Evolutionary conservation across 2,329 filamentous ascomycete genomes (phyloP).

Genomic region (Phialemonium atrogriseum): DNA sequence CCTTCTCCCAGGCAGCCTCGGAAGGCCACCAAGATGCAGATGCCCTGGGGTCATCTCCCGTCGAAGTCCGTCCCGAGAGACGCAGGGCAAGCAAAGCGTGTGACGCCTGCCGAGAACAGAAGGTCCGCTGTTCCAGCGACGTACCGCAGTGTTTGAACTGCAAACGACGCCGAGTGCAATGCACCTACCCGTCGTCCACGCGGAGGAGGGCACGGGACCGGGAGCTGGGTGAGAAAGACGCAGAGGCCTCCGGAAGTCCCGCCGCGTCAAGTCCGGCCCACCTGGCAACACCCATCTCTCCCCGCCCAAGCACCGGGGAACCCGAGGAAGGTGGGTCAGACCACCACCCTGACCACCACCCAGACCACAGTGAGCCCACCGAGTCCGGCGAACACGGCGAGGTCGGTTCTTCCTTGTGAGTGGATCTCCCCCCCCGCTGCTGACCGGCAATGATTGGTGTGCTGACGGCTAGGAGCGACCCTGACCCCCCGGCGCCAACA

Average conservation of each 20-base stretch:
- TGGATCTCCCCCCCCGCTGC: background rate
- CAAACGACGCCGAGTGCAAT: slow-evolving; percentile 1
- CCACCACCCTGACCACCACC: no score
- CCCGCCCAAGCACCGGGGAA: slow-evolving; percentile 2
- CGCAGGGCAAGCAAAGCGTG: slow-evolving; percentile 14
- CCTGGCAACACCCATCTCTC: slow-evolving; percentile 1
- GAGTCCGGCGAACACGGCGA: background rate
- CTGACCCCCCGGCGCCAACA: background rate
- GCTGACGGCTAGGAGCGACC: slow-evolving; percentile 4
- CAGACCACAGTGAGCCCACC: no score
- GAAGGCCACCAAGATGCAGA: slow-evolving; percentile 13
- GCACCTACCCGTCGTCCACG: background rate
- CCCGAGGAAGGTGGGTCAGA: background rate
- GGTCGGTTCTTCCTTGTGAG: background rate
- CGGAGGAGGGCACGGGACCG: background rate
- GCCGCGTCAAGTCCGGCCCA: slow-evolving; percentile 1
- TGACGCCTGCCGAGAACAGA: slow-evolving; percentile 19
- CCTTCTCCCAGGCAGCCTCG: slow-evolving; percentile 18
- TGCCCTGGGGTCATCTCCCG: slow-evolving; percentile 17
- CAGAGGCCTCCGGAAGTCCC: no score
- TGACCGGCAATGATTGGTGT: background rate
- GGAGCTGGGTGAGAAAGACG: background rate
- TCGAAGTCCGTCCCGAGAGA: slow-evolving; percentile 9
- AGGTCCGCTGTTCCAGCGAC: slow-evolving; percentile 15
- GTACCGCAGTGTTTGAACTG: slow-evolving; percentile 2